Percentiles rank a stretch among this genome's conserved stretches.
phyloP scores from a whole-genome alignment of 306 rosid species.

The Macrotyloma uniflorum region DNA sequence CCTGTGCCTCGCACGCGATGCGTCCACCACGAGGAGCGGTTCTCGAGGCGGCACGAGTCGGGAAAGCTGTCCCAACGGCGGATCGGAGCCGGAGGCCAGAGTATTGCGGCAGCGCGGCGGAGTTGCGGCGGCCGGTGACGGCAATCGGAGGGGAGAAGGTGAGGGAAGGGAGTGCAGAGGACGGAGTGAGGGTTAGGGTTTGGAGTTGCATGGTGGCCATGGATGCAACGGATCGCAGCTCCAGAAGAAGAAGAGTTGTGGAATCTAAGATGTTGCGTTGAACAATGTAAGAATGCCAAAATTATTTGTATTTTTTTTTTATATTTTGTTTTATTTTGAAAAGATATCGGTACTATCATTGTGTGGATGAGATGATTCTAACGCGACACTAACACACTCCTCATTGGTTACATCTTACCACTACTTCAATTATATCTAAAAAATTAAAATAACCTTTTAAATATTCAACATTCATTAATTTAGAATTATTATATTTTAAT shows the following conservation, averaged over 20 bases:
- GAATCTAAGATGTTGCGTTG: not conserved
- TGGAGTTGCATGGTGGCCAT: slow-evolving; percentile 78
- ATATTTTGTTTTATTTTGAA: not conserved
- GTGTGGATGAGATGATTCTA: slow-evolving; percentile 28
- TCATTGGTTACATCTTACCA: not conserved
- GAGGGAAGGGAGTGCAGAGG: slow-evolving; percentile 44
- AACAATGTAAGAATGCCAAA: not conserved
- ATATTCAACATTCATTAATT: not conserved
- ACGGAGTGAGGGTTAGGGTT: slow-evolving; percentile 59
- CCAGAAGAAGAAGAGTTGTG: slow-evolving; percentile 13
- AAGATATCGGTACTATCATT: not conserved
- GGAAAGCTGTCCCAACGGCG: slow-evolving; percentile 30
- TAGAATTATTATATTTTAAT: not conserved
- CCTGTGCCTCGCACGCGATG: slow-evolving; percentile 73
- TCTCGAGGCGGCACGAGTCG: slow-evolving; percentile 29
- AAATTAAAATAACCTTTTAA: not conserved
- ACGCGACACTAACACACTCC: not conserved
- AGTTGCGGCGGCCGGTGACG: slow-evolving; percentile 41
- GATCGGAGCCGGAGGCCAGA: slow-evolving; percentile 62
- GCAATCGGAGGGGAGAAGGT: slow-evolving; percentile 48
- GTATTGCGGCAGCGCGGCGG: slow-evolving; percentile 46
- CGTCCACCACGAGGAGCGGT: slow-evolving; percentile 45
- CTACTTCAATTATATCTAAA: not conserved
- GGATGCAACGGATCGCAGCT: slow-evolving; percentile 55
- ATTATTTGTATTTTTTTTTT: not conserved